Evolutionary conservation across 495 filamentous ascomycete genomes (phyloP), one percentile per base, ranked within the genome.

Genomic region (Astrocystis sublimbata): DNA sequence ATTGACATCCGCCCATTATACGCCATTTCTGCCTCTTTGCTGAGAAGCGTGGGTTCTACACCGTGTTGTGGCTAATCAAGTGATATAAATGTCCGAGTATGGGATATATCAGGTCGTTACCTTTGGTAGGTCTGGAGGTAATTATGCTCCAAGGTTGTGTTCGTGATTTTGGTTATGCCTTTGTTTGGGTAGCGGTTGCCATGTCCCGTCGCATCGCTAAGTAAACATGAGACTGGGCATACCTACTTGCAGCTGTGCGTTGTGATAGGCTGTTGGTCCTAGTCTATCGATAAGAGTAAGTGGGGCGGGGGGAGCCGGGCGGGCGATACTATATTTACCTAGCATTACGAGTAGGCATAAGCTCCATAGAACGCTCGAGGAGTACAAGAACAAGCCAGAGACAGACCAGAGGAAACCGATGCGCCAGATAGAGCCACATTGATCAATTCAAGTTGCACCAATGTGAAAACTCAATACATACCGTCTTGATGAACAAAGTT

Each of bases 1-100:
- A 85, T 84, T 76, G 91, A 94, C 87, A 92, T 92, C 72, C 92
- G 86, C 62, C 84, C 78, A 65, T 92, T 91, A 79, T 87, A 93
- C 54, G 88, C 79, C 86, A 89, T 87, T 61, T 31, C 45, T 50
- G 31, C 41, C n/a, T n/a, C 26, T 21, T 47, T 42, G 17, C 2
- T 2, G n/a, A n/a, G n/a, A n/a, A n/a, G n/a, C n/a, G n/a, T 42
- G 17, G 21, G 8, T 21, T 19, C 30, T 10, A 19, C 23, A 28
- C 6, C 7, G 36, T 41, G n/a, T 38, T 4, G 4, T 17, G 19
- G 10, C 31, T 23, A 15, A 41, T 4, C 6, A 13, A 4, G 21
- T 26, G 15, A 4, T 35, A 9, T 21, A 7, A 19, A 35, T 10
- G 30, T 52, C 15, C 21, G 8, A 21, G 13, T 43, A 41, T 26